Evolutionary conservation across 1,284 basidiomycete genomes (phyloP), one percentile per base, ranked within the genome.

Genomic region (Mycosarcoma maydis): DNA sequence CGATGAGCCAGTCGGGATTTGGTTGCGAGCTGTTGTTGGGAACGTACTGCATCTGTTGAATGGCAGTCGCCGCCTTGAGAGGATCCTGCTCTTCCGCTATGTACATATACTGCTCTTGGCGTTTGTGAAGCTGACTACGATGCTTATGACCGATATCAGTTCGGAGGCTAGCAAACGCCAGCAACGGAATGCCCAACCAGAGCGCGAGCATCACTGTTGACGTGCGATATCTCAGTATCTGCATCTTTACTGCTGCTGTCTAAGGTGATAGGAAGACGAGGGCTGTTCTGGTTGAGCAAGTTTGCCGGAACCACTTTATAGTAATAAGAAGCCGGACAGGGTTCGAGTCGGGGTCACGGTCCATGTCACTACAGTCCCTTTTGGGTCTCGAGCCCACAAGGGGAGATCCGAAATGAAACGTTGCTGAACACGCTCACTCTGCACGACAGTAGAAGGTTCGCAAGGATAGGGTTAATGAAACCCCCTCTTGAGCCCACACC

Each of bases 41-140:
- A 0, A 71, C 40, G 26, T 39, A 33, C 9, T 42, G 41, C 53
- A 71, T 65, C 41, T 58, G 53, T 32, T 74, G 72, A 23, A 65
- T 58, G n/a, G 42, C 62, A 6, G 54, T 34, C 2, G 72, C 72
- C 1, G 69, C 72, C 20, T 66, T 59, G 51, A 74, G 38, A 4
- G 72, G 64, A 24, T 74, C 62, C 11, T 29, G 47, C 39, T 71
- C 67, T 41, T 71, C 61, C 5, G 50, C 67, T 23, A 71, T 71
- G 53, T 56, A 71, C 43, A 65, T 61, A 32, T 57, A 71, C 41
- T 60, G 57, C 20, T 49, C 19, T 39, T 71, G 67, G 17, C 61
- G 48, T 14, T 48, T 49, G 19, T 47, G 19, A 1, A 66, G 46
- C 7, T 7, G 3, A 13, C 14, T 23, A 23, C 50, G 29, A 4